These are phyloP conservation scores for Eucalyptus erythrocorys DNA, from an alignment of 345 rosid species.

Conservation along the genomic window DNA sequence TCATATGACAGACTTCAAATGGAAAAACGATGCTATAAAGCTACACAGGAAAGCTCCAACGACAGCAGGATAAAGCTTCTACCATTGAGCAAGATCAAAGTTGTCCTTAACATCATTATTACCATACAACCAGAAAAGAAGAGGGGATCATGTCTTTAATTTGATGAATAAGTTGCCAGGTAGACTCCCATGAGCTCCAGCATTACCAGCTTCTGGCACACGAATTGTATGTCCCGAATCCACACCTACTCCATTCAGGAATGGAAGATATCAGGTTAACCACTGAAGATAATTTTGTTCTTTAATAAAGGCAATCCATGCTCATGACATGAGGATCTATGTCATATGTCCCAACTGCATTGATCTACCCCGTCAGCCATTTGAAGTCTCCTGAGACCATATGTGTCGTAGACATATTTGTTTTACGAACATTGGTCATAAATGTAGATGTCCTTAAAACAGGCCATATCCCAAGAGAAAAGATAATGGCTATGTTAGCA, in stretches of 20 bases:
- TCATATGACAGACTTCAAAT: background rate
- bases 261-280: background rate
- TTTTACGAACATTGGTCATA: background rate
- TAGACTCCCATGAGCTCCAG: constrained; percentile 38
- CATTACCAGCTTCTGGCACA: constrained; percentile 59
- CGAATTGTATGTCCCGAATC: constrained; percentile 68
- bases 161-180: constrained; percentile 65
- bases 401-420: background rate
- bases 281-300: background rate
- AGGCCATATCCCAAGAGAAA: background rate
- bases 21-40: background rate
- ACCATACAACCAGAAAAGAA: background rate
- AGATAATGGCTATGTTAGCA: background rate
- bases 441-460: background rate
- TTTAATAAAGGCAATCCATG: no score
- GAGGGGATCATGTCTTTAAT: constrained; percentile 42
- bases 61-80: background rate
- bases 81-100: background rate
- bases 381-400: no score
- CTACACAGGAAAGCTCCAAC: background rate
- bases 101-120: background rate
- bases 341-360: no score
- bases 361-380: no score
- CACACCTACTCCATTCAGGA: constrained; percentile 40
- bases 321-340: no score